phyloP scores from a whole-genome alignment of 1,284 basidiomycete genomes.

The Trametes versicolor region DNA sequence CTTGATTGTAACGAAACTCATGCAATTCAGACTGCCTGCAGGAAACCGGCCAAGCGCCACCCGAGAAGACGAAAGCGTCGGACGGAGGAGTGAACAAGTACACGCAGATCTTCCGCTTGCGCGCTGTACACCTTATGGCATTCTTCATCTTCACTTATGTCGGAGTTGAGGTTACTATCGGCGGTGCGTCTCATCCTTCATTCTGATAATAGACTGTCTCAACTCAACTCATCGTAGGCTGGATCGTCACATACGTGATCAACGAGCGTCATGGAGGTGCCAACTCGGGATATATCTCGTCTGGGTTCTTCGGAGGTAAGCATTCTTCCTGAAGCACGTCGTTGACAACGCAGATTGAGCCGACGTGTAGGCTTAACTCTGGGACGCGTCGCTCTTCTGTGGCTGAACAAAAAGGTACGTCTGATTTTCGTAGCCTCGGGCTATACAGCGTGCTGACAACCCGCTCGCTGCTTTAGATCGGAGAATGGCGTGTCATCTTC shows the following conservation, averaged over 20 bases:
- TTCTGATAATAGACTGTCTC: neutral
- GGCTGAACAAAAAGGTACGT: slow-evolving; percentile 56
- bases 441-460: neutral
- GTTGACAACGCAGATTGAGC: neutral
- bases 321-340: neutral
- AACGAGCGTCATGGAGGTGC: slow-evolving; percentile 54
- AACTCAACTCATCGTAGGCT: slow-evolving; percentile 43
- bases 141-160: slow-evolving; percentile 57
- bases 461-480: slow-evolving; percentile 43
- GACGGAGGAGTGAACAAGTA: slow-evolving; percentile 45
- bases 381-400: slow-evolving; percentile 55
- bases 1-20: neutral
- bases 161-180: slow-evolving; percentile 57
- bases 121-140: slow-evolving; percentile 52
- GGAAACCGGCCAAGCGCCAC: slow-evolving; percentile 44
- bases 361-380: slow-evolving; percentile 48
- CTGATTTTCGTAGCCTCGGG: neutral
- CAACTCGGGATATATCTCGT: slow-evolving; percentile 58
- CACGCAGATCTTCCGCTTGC: slow-evolving; percentile 48
- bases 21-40: slow-evolving; percentile 41
- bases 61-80: slow-evolving; percentile 37
- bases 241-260: slow-evolving; percentile 62
- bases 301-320: slow-evolving; percentile 59
- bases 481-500: slow-evolving; percentile 53
- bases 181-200: slow-evolving; percentile 41